phyloP scores from a whole-genome alignment of 2,329 filamentous ascomycete genomes.

The Trematosphaeria pertusa region DNA sequence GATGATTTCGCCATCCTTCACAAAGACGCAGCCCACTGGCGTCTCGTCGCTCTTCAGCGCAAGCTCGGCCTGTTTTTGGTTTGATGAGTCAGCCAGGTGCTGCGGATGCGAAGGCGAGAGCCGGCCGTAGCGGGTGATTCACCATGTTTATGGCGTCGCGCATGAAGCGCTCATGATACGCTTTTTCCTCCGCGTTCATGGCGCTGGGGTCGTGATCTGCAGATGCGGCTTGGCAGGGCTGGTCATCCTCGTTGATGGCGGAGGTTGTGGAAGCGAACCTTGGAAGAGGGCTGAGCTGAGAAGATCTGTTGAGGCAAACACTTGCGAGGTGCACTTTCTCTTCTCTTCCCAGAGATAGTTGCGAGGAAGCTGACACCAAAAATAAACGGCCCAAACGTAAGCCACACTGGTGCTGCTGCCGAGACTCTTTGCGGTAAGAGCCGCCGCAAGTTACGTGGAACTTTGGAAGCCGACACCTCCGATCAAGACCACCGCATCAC shows the following conservation, averaged over 20 bases:
- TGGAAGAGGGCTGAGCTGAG: constrained; percentile 6
- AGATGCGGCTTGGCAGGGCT: constrained; percentile 34
- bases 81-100: constrained; percentile 28
- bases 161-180: constrained; percentile 73
- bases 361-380: constrained; percentile 17
- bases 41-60: constrained; percentile 87
- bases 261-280: not conserved
- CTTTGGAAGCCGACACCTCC: constrained; percentile 37
- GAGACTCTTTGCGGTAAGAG: not conserved
- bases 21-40: constrained; percentile 94
- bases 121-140: constrained; percentile 26
- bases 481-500: constrained; percentile 22
- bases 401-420: constrained; percentile 8
- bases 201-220: constrained; percentile 31
- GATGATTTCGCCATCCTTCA: constrained; percentile 79
- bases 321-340: not conserved
- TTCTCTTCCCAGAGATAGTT: not conserved
- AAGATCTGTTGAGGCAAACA: not conserved
- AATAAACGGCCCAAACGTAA: constrained; percentile 20
- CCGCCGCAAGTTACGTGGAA: constrained; percentile 39
- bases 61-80: constrained; percentile 71
- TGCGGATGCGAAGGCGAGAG: not conserved
- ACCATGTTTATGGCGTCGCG: constrained; percentile 88
- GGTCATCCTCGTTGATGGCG: constrained; percentile 12
- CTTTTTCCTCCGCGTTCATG: constrained; percentile 48